phyloP scores from a whole-genome alignment of 208 protist species.

The Trypanosoma platydactyli region DNA sequence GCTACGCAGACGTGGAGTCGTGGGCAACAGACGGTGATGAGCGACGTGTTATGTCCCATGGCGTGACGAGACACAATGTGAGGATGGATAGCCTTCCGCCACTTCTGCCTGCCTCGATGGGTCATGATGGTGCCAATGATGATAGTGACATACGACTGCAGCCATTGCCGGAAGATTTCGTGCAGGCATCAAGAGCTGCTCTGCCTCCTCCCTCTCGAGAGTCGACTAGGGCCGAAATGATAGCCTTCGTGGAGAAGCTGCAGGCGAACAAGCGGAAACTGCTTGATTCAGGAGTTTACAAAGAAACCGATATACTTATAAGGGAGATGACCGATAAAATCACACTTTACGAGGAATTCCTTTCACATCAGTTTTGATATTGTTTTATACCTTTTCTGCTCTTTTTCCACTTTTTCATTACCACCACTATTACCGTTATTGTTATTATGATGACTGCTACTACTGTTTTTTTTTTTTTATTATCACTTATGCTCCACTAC shows the following conservation, averaged over 20 bases:
- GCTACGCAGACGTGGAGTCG: conserved; percentile 39
- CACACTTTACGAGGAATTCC: conserved; percentile 79
- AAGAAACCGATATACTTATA: conserved; percentile 53
- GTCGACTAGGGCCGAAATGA: conserved; percentile 67
- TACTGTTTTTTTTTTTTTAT: conserved; percentile 11
- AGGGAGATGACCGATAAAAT: conserved; percentile 88
- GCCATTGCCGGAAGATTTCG: conserved; percentile 55
- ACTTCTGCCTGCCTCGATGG: conserved; percentile 11
- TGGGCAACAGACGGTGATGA: conserved; percentile 25
- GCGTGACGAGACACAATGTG: not conserved
- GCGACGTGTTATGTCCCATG: not conserved
- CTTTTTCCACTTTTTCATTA: conserved; percentile 13
- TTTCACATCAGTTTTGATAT: conserved; percentile 28
- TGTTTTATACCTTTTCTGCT: conserved; percentile 9
- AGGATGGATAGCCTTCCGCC: conserved; percentile 15
- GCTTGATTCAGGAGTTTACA: conserved; percentile 84
- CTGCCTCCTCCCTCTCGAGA: conserved; percentile 18
- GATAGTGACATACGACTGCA: not conserved
- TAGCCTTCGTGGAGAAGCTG: conserved; percentile 75
- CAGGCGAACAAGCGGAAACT: conserved; percentile 76
- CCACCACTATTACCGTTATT: conserved; percentile 16
- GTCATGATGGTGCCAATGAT: not conserved
- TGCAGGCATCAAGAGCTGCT: conserved; percentile 29
- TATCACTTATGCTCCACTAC: not conserved
- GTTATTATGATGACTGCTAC: conserved; percentile 20